Percentiles rank a stretch among this genome's conserved stretches.
phyloP scores from a whole-genome alignment of 2,329 filamentous ascomycete species.

The Nigrospora oryzae region DNA sequence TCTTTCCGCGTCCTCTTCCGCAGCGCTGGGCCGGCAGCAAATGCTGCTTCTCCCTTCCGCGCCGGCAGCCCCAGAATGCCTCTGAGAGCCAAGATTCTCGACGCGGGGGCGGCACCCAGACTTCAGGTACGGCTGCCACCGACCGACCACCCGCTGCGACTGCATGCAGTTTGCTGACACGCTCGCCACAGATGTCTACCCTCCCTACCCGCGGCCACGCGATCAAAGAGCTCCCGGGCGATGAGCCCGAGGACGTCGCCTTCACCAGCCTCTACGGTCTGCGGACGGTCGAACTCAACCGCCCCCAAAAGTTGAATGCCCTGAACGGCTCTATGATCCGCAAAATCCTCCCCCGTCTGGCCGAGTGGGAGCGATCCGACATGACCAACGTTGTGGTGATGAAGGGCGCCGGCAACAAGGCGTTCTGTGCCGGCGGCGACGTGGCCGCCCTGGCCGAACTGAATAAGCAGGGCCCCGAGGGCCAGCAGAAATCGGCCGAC shows the following conservation, averaged over 20 bases:
- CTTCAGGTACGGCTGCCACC: constrained; percentile 36
- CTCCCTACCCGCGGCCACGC: constrained; percentile 10
- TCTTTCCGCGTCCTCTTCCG: constrained; percentile 44
- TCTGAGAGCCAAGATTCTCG: constrained; percentile 66
- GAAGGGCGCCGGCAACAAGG: constrained; percentile 77
- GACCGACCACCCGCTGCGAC: not conserved
- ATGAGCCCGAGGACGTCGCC: constrained; percentile 83
- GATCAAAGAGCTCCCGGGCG: constrained; percentile 51
- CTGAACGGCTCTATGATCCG: constrained; percentile 90
- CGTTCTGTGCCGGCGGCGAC: constrained; percentile 91
- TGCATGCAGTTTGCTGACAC: not conserved
- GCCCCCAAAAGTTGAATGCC: constrained; percentile 84
- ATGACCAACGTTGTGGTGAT: constrained; percentile 88
- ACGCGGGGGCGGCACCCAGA: constrained; percentile 44
- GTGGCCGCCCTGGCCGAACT: constrained; percentile 68
- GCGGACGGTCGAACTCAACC: constrained; percentile 87
- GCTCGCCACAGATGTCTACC: constrained; percentile 26
- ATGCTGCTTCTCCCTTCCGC: constrained; percentile 31
- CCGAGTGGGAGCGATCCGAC: constrained; percentile 93
- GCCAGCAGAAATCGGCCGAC: constrained; percentile 65
- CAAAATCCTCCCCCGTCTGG: constrained; percentile 82
- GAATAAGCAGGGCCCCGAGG: constrained; percentile 60
- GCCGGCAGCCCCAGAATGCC: constrained; percentile 56
- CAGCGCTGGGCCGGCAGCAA: constrained; percentile 44
- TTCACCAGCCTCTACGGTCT: constrained; percentile 86